These are phyloP conservation scores for Miscanthus lutarioriparius DNA, from an alignment of 176 grass and related monocot species.

Conservation along the genomic window DNA sequence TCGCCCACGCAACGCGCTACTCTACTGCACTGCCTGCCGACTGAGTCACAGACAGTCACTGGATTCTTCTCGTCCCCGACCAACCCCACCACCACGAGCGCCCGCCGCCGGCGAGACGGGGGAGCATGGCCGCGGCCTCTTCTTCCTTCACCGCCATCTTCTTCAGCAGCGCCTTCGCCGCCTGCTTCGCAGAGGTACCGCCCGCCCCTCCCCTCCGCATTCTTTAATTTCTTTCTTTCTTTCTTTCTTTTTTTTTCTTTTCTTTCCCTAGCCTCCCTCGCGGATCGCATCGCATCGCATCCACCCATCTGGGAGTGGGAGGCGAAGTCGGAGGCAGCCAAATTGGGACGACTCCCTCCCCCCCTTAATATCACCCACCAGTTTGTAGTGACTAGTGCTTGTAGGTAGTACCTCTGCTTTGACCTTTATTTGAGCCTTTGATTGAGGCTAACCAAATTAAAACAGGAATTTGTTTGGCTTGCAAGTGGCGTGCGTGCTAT, in stretches of 20 bases:
- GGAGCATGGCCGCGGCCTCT: slow-evolving; percentile 19
- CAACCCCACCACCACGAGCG: background rate
- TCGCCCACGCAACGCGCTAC: too few species aligned
- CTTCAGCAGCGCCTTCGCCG: slow-evolving; percentile 87
- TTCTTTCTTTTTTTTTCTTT: too few species aligned
- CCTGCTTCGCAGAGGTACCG: slow-evolving; percentile 88
- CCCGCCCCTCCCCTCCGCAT: background rate
- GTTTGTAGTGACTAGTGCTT: background rate
- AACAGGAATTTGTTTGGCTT: background rate
- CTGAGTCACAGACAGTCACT: background rate
- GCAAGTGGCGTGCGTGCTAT: background rate
- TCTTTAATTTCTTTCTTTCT: background rate
- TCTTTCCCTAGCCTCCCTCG: background rate
- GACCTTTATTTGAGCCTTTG: background rate
- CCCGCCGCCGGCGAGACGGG: background rate
- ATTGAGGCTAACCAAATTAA: background rate
- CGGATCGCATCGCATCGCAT: background rate
- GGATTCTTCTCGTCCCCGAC: background rate
- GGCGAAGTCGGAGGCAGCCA: background rate
- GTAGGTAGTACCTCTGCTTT: background rate
- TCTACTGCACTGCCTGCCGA: background rate
- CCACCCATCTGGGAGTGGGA: background rate
- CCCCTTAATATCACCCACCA: background rate
- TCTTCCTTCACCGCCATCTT: slow-evolving; percentile 66
- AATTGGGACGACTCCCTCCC: background rate